Percentiles rank a stretch among this genome's conserved stretches.
Conservation (phyloP, 176 grass and related monocot genomes). For the Lolium perenne region DNA sequence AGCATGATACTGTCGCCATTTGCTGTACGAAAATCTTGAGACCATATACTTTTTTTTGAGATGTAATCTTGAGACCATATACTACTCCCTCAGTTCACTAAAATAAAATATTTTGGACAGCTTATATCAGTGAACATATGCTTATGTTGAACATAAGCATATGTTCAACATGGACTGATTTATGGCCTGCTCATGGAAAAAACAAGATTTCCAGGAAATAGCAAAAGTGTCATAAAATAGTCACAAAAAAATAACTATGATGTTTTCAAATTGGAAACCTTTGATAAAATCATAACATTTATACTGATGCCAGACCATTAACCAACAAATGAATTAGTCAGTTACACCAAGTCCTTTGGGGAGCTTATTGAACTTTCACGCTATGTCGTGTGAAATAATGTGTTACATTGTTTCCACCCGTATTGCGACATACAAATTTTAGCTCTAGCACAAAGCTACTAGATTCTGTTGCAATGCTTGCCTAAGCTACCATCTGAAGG, state of each 20-base stretch:
- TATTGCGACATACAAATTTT: background rate
- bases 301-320: conserved; percentile 1
- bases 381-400: background rate
- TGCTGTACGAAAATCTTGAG: conserved; percentile 30
- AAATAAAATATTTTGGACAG: no score
- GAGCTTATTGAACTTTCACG: background rate
- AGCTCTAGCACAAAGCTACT: conserved; percentile 11
- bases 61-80: no score
- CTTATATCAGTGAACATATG: no score
- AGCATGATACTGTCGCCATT: conserved; percentile 39
- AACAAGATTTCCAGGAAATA: background rate
- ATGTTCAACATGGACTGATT: background rate
- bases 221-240: background rate
- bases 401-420: background rate
- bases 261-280: background rate
- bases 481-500: conserved; percentile 34
- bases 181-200: background rate
- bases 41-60: no score
- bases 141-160: no score
- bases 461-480: background rate
- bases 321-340: background rate
- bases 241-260: background rate
- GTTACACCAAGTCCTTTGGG: background rate
- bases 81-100: no score
- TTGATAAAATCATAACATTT: no score